Conservation (phyloP, 371 early-diverging fungal species). For the Synchytrium microbalum region DNA sequence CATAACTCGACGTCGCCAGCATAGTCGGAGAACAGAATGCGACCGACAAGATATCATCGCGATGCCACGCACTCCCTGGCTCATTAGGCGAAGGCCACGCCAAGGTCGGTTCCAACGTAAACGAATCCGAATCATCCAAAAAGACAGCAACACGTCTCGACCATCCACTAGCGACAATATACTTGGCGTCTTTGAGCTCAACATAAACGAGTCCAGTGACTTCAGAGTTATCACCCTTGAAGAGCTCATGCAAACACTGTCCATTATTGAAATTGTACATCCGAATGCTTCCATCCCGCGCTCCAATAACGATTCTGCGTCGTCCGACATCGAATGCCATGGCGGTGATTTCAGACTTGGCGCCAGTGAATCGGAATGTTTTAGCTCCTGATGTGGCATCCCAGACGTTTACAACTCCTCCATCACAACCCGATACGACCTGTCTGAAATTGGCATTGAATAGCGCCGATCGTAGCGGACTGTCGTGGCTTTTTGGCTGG, state of each 20-base stretch:
- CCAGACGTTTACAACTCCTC: conserved; percentile 42
- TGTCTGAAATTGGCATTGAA: conserved; percentile 36
- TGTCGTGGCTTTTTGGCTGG: conserved; percentile 27
- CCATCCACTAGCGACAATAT: conserved; percentile 38
- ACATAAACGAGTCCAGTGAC: conserved; percentile 38
- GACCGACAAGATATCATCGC: conserved; percentile 37
- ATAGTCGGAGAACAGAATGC: conserved; percentile 32
- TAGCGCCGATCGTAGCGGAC: conserved; percentile 30
- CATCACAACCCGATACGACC: conserved; percentile 38
- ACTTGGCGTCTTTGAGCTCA: conserved; percentile 25
- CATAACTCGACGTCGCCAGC: conserved; percentile 34
- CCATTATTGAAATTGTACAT: conserved; percentile 50
- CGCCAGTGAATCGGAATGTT: neutral
- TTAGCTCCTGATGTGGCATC: conserved; percentile 11
- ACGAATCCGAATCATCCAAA: conserved; percentile 21
- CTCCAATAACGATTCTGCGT: conserved; percentile 38
- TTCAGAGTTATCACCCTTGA: conserved; percentile 35
- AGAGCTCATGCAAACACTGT: conserved; percentile 34
- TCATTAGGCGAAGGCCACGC: conserved; percentile 18
- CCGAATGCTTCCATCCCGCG: conserved; percentile 36
- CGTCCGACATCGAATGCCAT: conserved; percentile 32
- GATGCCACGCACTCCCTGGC: conserved; percentile 19
- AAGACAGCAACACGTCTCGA: conserved; percentile 34
- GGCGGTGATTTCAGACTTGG: conserved; percentile 38
- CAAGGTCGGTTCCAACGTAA: conserved; percentile 19